Conservation (phyloP, 768 basidiomycete genomes). For the Hydnomerulius pinastri region DNA sequence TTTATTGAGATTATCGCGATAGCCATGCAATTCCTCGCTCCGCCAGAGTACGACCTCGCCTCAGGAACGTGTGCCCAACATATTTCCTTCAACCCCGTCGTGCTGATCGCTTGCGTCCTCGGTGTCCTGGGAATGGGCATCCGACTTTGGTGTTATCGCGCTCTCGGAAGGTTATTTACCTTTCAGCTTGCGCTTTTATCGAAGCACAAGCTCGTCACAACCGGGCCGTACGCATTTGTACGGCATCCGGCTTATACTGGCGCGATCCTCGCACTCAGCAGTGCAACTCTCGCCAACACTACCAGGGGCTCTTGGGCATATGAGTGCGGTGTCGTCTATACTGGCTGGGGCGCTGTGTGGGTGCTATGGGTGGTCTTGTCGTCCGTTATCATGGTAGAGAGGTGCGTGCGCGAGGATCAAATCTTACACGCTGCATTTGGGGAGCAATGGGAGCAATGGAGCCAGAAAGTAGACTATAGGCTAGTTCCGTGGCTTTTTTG, state of each 20-base stretch:
- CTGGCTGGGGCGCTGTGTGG: no score
- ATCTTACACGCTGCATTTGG: slow-evolving; percentile 5
- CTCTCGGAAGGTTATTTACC: slow-evolving; percentile 39
- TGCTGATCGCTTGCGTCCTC: slow-evolving; percentile 6
- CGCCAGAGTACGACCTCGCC: background rate
- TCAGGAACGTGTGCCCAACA: slow-evolving; percentile 6
- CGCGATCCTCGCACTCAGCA: slow-evolving; percentile 1
- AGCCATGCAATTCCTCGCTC: background rate
- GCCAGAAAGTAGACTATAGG: slow-evolving; percentile 7
- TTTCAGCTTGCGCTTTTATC: slow-evolving; percentile 35
- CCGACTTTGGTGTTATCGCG: slow-evolving; percentile 37
- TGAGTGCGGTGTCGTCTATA: slow-evolving; percentile 5
- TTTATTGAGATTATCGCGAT: background rate
- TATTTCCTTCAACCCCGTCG: slow-evolving; percentile 4
- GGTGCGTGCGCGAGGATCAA: slow-evolving; percentile 4
- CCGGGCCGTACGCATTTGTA: slow-evolving; percentile 14
- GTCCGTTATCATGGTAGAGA: no score
- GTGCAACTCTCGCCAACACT: slow-evolving; percentile 9
- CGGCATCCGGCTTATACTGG: slow-evolving; percentile 17
- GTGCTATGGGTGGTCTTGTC: no score
- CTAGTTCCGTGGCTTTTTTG: slow-evolving; percentile 15
- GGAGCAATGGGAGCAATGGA: slow-evolving; percentile 16
- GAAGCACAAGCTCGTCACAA: slow-evolving; percentile 12
- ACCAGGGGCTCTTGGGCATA: slow-evolving; percentile 15
- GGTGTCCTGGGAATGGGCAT: slow-evolving; percentile 29